A percentile compares a stretch with the other conserved stretches of the same genome.
These are phyloP conservation scores for Alternaria atra DNA, from an alignment of 2,329 filamentous ascomycete species.

Conservation along the genomic window DNA sequence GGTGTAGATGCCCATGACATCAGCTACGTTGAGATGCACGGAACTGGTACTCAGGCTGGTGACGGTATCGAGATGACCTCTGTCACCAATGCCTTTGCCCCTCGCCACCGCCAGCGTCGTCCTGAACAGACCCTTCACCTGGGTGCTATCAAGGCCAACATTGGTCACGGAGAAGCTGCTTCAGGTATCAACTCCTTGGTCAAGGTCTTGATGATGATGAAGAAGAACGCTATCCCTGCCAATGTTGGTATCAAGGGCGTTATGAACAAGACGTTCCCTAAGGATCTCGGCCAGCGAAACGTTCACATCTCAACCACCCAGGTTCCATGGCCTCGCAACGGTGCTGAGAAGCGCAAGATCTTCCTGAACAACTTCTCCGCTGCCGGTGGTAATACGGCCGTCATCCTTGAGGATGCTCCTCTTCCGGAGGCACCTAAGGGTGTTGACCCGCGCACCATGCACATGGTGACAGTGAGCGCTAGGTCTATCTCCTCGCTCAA, in stretches of 20 bases:
- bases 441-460: slow-evolving; percentile 57
- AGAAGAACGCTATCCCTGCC: slow-evolving; percentile 63
- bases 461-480: slow-evolving; percentile 61
- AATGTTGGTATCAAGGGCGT: slow-evolving; percentile 65
- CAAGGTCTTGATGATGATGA: slow-evolving; percentile 64
- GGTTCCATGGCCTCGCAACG: slow-evolving; percentile 58
- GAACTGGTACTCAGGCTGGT: slow-evolving; percentile 85
- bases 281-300: slow-evolving; percentile 61
- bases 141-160: slow-evolving; percentile 65
- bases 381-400: slow-evolving; percentile 63
- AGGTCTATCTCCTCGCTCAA: slow-evolving; percentile 62
- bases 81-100: slow-evolving; percentile 71
- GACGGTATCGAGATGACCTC: slow-evolving; percentile 85
- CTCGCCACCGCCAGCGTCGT: slow-evolving; percentile 59
- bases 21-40: slow-evolving; percentile 89
- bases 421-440: slow-evolving; percentile 52
- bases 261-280: slow-evolving; percentile 65
- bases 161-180: slow-evolving; percentile 64
- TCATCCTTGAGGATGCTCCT: slow-evolving; percentile 63
- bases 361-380: slow-evolving; percentile 65
- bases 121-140: slow-evolving; percentile 61
- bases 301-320: slow-evolving; percentile 61
- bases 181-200: slow-evolving; percentile 64
- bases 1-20: slow-evolving; percentile 80
- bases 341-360: slow-evolving; percentile 58